phyloP scores from a whole-genome alignment of 108 stramenopile species.

The Seminavis robusta region DNA sequence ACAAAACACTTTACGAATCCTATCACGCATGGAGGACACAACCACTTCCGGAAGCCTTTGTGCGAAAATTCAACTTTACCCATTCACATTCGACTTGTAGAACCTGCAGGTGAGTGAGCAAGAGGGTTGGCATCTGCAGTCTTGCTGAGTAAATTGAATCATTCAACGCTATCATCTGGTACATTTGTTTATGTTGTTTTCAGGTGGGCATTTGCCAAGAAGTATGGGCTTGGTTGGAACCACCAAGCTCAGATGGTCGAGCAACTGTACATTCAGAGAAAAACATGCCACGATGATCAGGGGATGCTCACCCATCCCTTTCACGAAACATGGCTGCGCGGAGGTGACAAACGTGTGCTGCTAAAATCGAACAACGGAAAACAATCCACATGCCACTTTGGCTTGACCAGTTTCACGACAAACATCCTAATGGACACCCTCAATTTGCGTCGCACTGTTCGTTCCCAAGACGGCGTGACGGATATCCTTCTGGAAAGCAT shows the following conservation, averaged over 20 bases:
- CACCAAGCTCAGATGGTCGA: conserved; percentile 44
- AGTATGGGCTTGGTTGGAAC: conserved; percentile 67
- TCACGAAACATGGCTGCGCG: conserved; percentile 36
- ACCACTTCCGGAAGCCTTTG: conserved; percentile 20
- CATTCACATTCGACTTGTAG: conserved; percentile 35
- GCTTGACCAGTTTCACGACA: too few species aligned
- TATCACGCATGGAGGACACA: conserved; percentile 68
- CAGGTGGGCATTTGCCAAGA: conserved; percentile 71
- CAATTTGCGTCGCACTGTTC: conserved; percentile 19
- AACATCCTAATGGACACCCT: conserved; percentile 7
- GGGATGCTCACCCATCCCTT: conserved; percentile 36
- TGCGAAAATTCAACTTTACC: conserved; percentile 39
- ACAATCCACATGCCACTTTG: too few species aligned
- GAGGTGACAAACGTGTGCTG: neutral
- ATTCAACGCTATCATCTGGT: too few species aligned
- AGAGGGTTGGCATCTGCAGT: too few species aligned
- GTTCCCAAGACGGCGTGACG: conserved; percentile 39
- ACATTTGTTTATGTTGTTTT: too few species aligned
- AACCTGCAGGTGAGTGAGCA: too few species aligned
- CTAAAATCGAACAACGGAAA: conserved; percentile 1
- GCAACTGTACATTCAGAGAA: conserved; percentile 23
- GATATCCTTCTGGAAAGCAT: conserved; percentile 28
- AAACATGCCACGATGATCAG: conserved; percentile 30
- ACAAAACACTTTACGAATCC: conserved; percentile 52
- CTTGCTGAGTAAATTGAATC: too few species aligned